phyloP scores from a whole-genome alignment of 306 rosid species.

The Cucumis cinereus region DNA sequence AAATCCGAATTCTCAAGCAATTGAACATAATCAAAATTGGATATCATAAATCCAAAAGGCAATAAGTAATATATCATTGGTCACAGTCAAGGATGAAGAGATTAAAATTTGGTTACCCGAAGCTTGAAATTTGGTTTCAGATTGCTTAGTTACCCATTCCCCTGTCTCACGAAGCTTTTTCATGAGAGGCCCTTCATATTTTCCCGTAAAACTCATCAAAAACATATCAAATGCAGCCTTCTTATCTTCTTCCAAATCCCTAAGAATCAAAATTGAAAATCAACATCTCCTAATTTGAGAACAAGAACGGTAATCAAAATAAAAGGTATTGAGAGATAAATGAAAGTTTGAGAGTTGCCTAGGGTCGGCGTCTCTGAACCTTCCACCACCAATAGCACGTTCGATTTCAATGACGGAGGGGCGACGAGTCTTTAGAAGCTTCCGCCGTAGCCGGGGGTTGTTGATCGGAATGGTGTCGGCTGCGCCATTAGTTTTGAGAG shows the following conservation, averaged over 20 bases:
- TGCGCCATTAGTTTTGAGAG: not conserved
- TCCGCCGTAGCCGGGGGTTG: not conserved
- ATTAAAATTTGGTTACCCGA: constrained; percentile 16
- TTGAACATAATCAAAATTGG: too few relatives aligned
- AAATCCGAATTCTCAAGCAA: too few relatives aligned
- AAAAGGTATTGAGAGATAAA: not conserved
- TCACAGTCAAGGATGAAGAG: not conserved
- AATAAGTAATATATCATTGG: not conserved
- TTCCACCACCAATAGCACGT: constrained; percentile 70
- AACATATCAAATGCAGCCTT: constrained; percentile 38
- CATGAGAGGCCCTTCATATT: constrained; percentile 52
- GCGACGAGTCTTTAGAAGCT: constrained; percentile 11
- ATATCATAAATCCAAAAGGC: too few relatives aligned
- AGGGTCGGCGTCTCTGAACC: constrained; percentile 62
- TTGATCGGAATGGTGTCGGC: not conserved
- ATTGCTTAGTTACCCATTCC: constrained; percentile 43
- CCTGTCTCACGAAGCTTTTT: constrained; percentile 61
- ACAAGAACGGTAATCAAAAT: not conserved
- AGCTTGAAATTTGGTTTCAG: constrained; percentile 36
- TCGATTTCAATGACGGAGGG: constrained; percentile 53
- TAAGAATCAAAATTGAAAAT: constrained; percentile 6
- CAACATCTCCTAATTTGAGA: too few relatives aligned
- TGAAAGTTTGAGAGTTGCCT: not conserved
- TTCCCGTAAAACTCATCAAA: constrained; percentile 27
- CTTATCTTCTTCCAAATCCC: constrained; percentile 36